These are phyloP conservation scores for Haplographium delicatum DNA, from an alignment of 495 filamentous ascomycete species.

Conservation along the genomic window DNA sequence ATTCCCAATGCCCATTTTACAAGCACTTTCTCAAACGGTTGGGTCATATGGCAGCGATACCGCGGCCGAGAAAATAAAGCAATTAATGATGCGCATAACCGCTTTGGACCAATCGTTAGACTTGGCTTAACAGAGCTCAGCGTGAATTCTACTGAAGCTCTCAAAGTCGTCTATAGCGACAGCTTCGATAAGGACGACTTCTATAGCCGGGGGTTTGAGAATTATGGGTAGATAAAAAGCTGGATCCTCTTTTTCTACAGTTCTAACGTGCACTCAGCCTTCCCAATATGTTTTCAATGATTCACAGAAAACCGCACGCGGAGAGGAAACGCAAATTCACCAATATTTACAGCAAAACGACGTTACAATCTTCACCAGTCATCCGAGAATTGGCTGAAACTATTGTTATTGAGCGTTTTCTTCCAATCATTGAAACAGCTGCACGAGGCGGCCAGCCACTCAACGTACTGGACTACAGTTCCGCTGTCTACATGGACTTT, in stretches of 20 bases:
- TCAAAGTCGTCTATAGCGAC: conserved; percentile 64
- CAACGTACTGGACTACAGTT: conserved; percentile 3
- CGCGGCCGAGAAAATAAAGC: neutral
- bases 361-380: conserved; percentile 56
- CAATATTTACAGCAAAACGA: conserved; percentile 67
- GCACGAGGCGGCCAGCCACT: conserved; percentile 10
- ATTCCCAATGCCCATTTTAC: conserved; percentile 64
- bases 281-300: conserved; percentile 40
- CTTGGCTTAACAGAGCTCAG: conserved; percentile 58
- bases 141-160: conserved; percentile 57
- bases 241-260: neutral
- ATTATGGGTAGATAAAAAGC: conserved; percentile 42
- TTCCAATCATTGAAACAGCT: conserved; percentile 38
- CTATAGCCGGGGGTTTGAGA: conserved; percentile 61
- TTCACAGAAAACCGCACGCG: conserved; percentile 45
- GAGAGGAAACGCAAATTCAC: conserved; percentile 59
- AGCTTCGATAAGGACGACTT: conserved; percentile 69
- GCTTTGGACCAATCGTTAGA: conserved; percentile 51
- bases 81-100: conserved; percentile 52
- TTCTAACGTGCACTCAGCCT: conserved; percentile 26
- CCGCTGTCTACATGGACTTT: conserved; percentile 12
- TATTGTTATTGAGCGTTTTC: conserved; percentile 55
- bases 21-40: conserved; percentile 48
- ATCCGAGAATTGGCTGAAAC: conserved; percentile 49
- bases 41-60: conserved; percentile 38